Evolutionary conservation across 768 basidiomycete species (phyloP).

Genomic region (Dentipellis fragilis): DNA sequence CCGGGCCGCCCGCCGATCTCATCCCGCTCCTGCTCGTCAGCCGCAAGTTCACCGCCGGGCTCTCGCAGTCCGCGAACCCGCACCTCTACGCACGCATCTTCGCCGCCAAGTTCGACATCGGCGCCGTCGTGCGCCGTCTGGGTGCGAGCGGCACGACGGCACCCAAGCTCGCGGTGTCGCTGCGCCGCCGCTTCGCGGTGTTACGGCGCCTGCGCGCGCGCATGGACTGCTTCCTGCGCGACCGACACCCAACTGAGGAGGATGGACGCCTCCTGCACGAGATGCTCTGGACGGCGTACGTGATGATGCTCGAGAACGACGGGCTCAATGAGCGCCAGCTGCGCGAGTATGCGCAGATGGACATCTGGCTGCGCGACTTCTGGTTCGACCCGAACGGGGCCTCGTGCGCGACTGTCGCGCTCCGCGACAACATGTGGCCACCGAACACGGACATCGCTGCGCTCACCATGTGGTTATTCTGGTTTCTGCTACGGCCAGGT

Average conservation of each 20-base stretch:
- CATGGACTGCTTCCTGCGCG: constrained; percentile 24
- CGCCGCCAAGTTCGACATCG: constrained; percentile 52
- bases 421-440: constrained; percentile 47
- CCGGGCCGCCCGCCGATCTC: constrained; percentile 55
- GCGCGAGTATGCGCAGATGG: constrained; percentile 54
- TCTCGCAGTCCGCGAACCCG: constrained; percentile 48
- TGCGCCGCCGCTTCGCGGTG: constrained; percentile 47
- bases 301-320: constrained; percentile 78
- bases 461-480: constrained; percentile 72
- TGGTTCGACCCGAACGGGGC: constrained; percentile 55
- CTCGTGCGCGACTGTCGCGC: constrained; percentile 34
- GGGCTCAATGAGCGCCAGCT: constrained; percentile 64
- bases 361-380: constrained; percentile 54
- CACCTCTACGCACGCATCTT: constrained; percentile 70
- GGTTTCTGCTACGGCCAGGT: constrained; percentile 61
- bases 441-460: constrained; percentile 39
- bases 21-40: constrained; percentile 44
- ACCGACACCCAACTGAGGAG: constrained; percentile 15
- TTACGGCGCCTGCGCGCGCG: constrained; percentile 47
- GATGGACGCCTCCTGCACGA: constrained; percentile 26
- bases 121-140: constrained; percentile 39
- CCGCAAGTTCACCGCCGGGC: constrained; percentile 34
- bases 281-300: constrained; percentile 57
- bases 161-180: constrained; percentile 45
- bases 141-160: constrained; percentile 31